A percentile compares a stretch with the other conserved stretches of the same genome.
phyloP scores from a whole-genome alignment of 2,329 filamentous ascomycete genomes.

The Aspergillus fijiensis region DNA sequence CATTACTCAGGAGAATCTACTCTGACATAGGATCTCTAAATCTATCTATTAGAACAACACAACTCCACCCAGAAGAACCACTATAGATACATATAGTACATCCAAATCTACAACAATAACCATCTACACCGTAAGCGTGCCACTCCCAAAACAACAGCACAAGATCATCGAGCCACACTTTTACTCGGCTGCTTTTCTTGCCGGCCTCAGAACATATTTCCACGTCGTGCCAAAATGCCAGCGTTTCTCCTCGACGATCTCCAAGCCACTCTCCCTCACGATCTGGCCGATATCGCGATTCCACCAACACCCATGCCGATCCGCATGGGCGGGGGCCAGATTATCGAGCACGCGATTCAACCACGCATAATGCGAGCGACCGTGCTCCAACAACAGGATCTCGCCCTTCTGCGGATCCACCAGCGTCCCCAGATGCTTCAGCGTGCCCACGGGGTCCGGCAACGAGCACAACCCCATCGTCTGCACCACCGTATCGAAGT shows the following conservation, averaged over 20 bases:
- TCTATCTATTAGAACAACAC: no score
- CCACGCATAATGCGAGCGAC: slow-evolving; percentile 48
- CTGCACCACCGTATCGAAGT: slow-evolving; percentile 50
- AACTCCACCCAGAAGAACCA: no score
- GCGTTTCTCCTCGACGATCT: slow-evolving; percentile 47
- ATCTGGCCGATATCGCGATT: slow-evolving; percentile 53
- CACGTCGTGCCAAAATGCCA: slow-evolving; percentile 52
- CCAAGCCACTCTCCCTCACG: slow-evolving; percentile 48
- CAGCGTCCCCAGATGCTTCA: slow-evolving; percentile 43
- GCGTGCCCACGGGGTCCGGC: slow-evolving; percentile 42
- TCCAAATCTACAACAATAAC: not conserved
- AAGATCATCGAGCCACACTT: not conserved
- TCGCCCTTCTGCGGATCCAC: slow-evolving; percentile 41
- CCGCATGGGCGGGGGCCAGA: slow-evolving; percentile 48
- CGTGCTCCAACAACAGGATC: slow-evolving; percentile 52
- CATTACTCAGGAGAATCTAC: no score
- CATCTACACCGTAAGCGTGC: not conserved
- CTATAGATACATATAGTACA: no score
- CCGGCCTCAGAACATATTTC: slow-evolving; percentile 43
- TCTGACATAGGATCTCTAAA: no score
- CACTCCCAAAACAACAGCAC: not conserved
- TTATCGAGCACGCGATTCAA: slow-evolving; percentile 50
- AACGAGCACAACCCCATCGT: slow-evolving; percentile 54
- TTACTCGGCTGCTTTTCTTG: not conserved
- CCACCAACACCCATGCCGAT: slow-evolving; percentile 55